These are phyloP conservation scores for Primulina tabacum DNA, from an alignment of 257 asterid species.

Conservation along the genomic window DNA sequence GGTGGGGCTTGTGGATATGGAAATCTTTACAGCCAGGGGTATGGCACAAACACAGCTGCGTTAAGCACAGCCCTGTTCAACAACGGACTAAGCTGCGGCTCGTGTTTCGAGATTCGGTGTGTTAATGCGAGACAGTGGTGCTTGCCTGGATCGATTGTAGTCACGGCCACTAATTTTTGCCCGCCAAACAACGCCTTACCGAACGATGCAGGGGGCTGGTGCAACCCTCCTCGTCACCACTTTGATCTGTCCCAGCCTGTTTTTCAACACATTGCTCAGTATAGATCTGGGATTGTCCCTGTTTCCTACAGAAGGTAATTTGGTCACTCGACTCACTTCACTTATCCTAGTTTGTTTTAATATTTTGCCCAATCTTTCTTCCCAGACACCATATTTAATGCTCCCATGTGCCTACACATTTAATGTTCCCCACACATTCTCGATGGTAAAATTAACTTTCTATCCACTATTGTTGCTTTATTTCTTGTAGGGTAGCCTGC, in stretches of 20 bases:
- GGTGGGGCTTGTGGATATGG: conserved; percentile 99
- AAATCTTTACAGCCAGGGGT: conserved; percentile 81
- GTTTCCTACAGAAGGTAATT: conserved; percentile 65
- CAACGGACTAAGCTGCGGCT: conserved; percentile 87
- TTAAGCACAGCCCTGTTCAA: conserved; percentile 82
- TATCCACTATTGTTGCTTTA: neutral
- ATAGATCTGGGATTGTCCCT: conserved; percentile 86
- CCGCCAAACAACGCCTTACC: conserved; percentile 85
- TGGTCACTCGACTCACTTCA: too few species aligned
- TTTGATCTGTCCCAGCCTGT: conserved; percentile 87
- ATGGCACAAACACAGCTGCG: conserved; percentile 94
- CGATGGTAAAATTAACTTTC: neutral
- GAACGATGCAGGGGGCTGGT: conserved; percentile 83
- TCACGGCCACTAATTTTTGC: conserved; percentile 90
- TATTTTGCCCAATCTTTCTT: too few species aligned
- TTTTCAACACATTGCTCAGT: conserved; percentile 77
- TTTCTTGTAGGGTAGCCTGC: conserved; percentile 65
- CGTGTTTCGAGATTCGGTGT: conserved; percentile 68
- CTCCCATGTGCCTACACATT: too few species aligned
- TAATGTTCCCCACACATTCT: too few species aligned
- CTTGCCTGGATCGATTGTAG: conserved; percentile 56
- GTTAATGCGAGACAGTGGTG: conserved; percentile 41
- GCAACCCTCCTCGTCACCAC: conserved; percentile 86
- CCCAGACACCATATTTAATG: too few species aligned
- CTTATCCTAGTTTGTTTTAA: too few species aligned